Evolutionary conservation across 208 protist genomes (phyloP).

Genomic region (Trichomonas tenax): DNA sequence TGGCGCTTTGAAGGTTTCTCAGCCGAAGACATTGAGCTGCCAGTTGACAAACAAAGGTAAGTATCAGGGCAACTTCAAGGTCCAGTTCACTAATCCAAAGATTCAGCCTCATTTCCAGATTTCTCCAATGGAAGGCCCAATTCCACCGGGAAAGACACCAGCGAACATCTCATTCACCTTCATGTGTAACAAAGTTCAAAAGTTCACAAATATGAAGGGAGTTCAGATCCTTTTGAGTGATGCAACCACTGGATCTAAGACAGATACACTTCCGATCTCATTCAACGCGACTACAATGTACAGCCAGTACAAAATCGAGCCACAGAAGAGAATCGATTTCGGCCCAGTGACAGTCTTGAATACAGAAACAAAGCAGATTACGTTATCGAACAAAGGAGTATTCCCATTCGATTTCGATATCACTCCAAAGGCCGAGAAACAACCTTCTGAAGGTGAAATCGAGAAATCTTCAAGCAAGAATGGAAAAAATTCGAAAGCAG

Average conservation of each 20-base stretch:
- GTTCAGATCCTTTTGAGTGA: neutral
- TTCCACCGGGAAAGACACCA: neutral
- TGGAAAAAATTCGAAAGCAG: neutral
- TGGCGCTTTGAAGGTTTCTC: neutral
- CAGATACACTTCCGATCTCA: neutral
- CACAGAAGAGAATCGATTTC: neutral
- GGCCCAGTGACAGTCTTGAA: neutral
- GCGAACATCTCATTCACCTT: neutral
- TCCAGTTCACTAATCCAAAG: neutral
- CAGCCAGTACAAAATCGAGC: neutral
- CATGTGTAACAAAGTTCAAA: neutral
- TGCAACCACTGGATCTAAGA: neutral
- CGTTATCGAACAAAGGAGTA: neutral
- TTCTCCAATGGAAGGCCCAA: neutral
- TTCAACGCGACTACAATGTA: neutral
- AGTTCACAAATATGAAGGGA: neutral
- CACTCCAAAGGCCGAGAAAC: neutral
- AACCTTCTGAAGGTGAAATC: neutral
- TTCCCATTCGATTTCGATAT: conserved; percentile 16
- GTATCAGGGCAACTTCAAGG: neutral
- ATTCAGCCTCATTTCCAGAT: neutral
- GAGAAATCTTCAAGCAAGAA: neutral
- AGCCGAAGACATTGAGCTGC: neutral
- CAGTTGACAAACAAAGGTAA: neutral
- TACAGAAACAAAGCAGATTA: neutral